Evolutionary conservation across 176 grass and related monocot genomes (phyloP), one percentile per base, ranked within the genome.

Genomic region (Phoenix roebelenii): DNA sequence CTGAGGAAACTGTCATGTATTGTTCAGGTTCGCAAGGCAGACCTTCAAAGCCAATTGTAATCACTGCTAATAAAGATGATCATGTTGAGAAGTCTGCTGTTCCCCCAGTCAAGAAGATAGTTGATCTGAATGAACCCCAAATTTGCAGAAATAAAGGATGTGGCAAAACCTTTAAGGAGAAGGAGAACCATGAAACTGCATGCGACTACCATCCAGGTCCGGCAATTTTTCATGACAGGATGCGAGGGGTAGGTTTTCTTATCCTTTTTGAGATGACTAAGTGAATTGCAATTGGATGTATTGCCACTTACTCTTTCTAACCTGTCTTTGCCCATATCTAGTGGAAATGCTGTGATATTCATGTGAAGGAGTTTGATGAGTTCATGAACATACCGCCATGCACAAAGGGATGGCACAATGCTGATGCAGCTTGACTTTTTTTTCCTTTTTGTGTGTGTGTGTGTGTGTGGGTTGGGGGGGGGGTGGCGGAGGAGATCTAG

Each of bases 311-410:
- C 22, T 54, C 16, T 30, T 23, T 24, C 52, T 12, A 57, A 7
- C 61, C 1, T 71, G 17, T 65, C 66, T 30, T 61, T 57, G 72
- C 81, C 35, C 35, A 14, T 44, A 44, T 14, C 9, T 10, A 98
- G 93, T 98, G 93, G 93, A 98, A 98, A 78, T 98, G 93, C 32
- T 92, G 93, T 61, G 81, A 92, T 73, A 22, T 98, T 64, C 87
- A 91, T 64, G 93, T 85, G 32, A 98, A 92, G 69, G 93, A 98
- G 49, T 98, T 98, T 62, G 87, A 92, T 32, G 93, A 98, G 63
- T 98, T 98, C 59, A 83, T 98, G 75, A 82, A 80, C 66, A 85
- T 92, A 72, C 87, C 93, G 71, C 84, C 93, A 25, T 98, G 93
- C 76, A 67, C 87, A 5, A 98, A 88, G 67, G 93, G 93, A 51